Conservation (phyloP, 2,329 filamentous ascomycete genomes). For the Metarhizium guizhouense region DNA sequence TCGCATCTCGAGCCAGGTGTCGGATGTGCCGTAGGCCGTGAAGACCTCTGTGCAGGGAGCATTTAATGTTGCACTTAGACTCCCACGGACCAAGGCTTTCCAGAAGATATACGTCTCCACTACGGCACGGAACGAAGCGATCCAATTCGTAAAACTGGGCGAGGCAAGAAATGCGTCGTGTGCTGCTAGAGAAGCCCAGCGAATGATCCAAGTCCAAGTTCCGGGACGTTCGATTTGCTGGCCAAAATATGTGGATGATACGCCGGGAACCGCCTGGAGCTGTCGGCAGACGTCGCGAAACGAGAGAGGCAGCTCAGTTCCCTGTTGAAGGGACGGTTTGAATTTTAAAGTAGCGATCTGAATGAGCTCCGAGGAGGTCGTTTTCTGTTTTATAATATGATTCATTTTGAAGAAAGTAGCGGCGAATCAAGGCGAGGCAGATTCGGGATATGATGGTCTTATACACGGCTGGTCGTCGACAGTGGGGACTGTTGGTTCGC, state of each 20-base stretch:
- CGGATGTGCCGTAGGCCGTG: conserved; percentile 22
- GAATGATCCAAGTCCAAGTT: conserved; percentile 22
- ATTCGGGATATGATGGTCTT: background rate
- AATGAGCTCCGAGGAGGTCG: conserved; percentile 18
- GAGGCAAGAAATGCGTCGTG: conserved; percentile 31
- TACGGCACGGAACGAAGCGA: conserved; percentile 26
- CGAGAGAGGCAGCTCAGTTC: conserved; percentile 10
- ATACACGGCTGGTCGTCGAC: background rate
- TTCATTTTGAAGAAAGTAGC: conserved; percentile 2
- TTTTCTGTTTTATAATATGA: conserved; percentile 12
- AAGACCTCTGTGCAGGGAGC: conserved; percentile 31
- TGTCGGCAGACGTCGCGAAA: conserved; percentile 15
- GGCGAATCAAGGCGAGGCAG: background rate
- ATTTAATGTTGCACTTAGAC: conserved; percentile 18
- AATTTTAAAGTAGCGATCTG: conserved; percentile 24
- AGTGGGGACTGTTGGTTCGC: no score
- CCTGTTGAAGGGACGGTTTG: conserved; percentile 16
- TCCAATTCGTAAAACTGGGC: conserved; percentile 30
- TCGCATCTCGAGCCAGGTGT: conserved; percentile 21
- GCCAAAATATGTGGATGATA: conserved; percentile 24
- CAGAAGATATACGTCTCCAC: conserved; percentile 16
- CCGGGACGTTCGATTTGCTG: conserved; percentile 24
- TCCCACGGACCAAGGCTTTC: conserved; percentile 11
- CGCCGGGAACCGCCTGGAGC: conserved; percentile 23
- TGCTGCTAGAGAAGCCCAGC: conserved; percentile 24